phyloP scores from a whole-genome alignment of 257 asterid genomes.

The Verbascum thapsus region DNA sequence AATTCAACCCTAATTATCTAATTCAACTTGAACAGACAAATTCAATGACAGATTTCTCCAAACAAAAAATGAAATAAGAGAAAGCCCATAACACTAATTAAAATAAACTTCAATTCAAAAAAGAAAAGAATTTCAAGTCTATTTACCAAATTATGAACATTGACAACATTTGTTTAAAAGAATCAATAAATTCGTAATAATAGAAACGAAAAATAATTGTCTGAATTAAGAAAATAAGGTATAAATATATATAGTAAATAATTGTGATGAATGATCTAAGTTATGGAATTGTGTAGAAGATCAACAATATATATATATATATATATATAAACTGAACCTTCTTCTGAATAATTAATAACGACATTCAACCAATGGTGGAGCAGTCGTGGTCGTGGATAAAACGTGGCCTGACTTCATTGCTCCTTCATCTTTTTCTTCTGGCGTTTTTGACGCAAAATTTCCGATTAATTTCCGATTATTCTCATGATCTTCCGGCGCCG shows the following conservation, averaged over 20 bases:
- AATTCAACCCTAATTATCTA: too few relatives aligned
- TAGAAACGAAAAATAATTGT: background rate
- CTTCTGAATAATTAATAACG: slow-evolving; percentile 37
- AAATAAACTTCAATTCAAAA: background rate
- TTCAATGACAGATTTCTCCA: too few relatives aligned
- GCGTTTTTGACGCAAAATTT: slow-evolving; percentile 32
- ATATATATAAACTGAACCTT: slow-evolving; percentile 16
- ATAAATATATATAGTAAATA: background rate
- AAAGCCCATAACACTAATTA: background rate
- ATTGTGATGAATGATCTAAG: background rate
- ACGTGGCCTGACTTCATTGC: slow-evolving; percentile 21
- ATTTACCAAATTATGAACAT: slow-evolving; percentile 1
- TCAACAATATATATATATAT: background rate
- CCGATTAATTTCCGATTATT: slow-evolving; percentile 32
- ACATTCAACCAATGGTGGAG: slow-evolving; percentile 50
- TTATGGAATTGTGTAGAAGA: slow-evolving; percentile 11
- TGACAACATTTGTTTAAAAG: background rate
- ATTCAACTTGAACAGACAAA: too few relatives aligned
- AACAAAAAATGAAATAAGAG: background rate
- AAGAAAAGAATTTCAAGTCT: background rate
- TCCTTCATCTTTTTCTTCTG: slow-evolving; percentile 16
- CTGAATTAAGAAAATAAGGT: background rate
- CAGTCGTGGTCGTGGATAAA: slow-evolving; percentile 36
- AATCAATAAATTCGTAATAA: slow-evolving; percentile 14
- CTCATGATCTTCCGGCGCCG: slow-evolving; percentile 47